These are phyloP conservation scores for Backusella mclennaniae DNA, from an alignment of 192 early-diverging fungal species.

Conservation along the genomic window DNA sequence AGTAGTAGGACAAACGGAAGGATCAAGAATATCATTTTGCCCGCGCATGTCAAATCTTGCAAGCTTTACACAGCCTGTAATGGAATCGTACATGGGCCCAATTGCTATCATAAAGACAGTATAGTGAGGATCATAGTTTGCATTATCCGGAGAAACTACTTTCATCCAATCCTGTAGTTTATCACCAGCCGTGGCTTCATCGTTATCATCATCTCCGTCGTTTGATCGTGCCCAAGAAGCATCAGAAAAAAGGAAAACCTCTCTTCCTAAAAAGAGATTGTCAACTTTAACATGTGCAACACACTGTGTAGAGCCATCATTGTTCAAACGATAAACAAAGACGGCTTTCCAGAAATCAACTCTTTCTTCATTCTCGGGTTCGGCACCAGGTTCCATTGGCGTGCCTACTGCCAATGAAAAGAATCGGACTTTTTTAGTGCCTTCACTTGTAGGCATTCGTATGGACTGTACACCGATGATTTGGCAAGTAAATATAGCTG, in stretches of 20 bases:
- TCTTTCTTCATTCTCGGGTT: constrained; percentile 2
- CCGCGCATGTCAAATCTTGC: constrained; percentile 1
- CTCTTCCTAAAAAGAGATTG: constrained; percentile 25
- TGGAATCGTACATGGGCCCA: background rate
- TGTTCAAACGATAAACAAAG: constrained; percentile 29
- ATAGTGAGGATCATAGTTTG: background rate
- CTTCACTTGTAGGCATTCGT: background rate
- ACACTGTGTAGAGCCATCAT: constrained; percentile 28
- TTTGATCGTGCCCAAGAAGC: constrained; percentile 1
- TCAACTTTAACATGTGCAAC: constrained; percentile 18
- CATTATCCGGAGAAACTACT: constrained; percentile 10
- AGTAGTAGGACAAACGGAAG: constrained; percentile 4
- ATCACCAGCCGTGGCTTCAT: background rate
- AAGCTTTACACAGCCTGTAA: constrained; percentile 8
- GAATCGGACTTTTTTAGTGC: constrained; percentile 18
- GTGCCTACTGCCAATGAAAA: constrained; percentile 34
- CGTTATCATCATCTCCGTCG: background rate
- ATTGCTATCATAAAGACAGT: constrained; percentile 33
- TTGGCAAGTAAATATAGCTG: constrained; percentile 27
- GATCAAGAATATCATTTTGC: constrained; percentile 10
- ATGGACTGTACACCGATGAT: constrained; percentile 33
- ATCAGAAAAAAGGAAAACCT: constrained; percentile 29
- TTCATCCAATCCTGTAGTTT: constrained; percentile 18
- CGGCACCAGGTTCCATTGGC: constrained; percentile 13
- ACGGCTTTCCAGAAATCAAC: constrained; percentile 27